phyloP scores from a whole-genome alignment of 2,329 filamentous ascomycete species.

The Cryphonectria radicalis region DNA sequence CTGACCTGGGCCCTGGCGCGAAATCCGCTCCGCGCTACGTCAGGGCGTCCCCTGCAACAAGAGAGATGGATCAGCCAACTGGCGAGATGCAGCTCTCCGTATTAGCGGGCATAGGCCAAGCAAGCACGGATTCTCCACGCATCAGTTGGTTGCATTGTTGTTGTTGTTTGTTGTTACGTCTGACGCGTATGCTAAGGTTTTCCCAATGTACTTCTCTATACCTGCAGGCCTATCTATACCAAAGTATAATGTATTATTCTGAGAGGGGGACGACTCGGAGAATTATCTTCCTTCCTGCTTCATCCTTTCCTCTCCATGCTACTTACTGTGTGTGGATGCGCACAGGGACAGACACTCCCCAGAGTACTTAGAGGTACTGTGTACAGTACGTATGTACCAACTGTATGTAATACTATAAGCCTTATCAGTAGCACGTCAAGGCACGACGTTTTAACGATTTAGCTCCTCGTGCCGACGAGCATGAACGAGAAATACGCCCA shows the following conservation, averaged over 20 bases:
- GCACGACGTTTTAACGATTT: not conserved
- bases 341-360: not conserved
- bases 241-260: not conserved
- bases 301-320: not conserved
- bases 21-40: not conserved
- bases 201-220: not conserved
- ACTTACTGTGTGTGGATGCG: not conserved
- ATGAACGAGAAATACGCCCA: not conserved
- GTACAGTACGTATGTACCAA: not conserved
- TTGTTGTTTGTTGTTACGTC: not conserved
- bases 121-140: not conserved
- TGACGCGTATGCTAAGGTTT: not conserved
- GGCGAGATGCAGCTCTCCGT: conserved; percentile 9
- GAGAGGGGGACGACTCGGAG: too few relatives aligned
- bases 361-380: too few relatives aligned
- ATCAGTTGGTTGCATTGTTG: conserved; percentile 2
- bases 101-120: not conserved
- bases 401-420: too few relatives aligned
- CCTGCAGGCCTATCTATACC: not conserved
- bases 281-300: not conserved
- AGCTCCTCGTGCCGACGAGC: not conserved
- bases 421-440: not conserved
- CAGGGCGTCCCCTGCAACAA: not conserved
- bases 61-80: not conserved
- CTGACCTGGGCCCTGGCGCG: not conserved